Base-by-base conservation (phyloP, 176 grass and related monocot species). In the Zea luxurians region DNA sequence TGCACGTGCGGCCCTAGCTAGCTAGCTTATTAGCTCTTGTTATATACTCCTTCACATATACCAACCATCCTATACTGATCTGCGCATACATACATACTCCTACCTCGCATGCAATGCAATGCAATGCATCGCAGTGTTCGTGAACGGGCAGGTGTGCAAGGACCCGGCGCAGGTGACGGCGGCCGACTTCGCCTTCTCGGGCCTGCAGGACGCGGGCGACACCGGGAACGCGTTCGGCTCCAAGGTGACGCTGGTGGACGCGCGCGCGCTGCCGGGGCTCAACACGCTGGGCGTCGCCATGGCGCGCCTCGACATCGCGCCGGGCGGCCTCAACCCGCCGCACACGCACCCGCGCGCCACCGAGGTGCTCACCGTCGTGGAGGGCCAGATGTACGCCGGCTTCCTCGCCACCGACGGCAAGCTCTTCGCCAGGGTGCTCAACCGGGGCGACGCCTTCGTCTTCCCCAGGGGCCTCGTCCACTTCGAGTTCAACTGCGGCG, bases 301-400 rank as follows among this genome's bases (percentile, higher is more conserved):
- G 18, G 85, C 61, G 18, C 78, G 89, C 5, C 48, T 88, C 9
- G 85, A 65, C 81, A 54, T 84, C 49, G 85, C 73, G 1, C 82
- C 89, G 0, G 54, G n/a, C 43, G 82, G 85, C 9, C 36, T 85
- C 20, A 81, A 85, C 77, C 73, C 85, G 48, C 89, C 83, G 47
- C 89, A 91, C 78, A 82, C 69, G 57, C 85, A 91, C 78, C 82
- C 85, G 9, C 85, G 78, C 58, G 85, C 81, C 65, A 81, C 89
- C 21, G 85, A 91, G 85, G 66, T 91, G 53, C 53, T 82, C 38
- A 77, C 81, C 46, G 49, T 88, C 48, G 6, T 91, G 20, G 49
- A 91, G 47, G 89, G 89, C 35, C 21, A 86, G 44, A 78, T 88
- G 43, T 20, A 76, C 16, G 85, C 61, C 8, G 89, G 76, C 1